These are phyloP conservation scores for Posidonia australis DNA, from an alignment of 106 monocot species.

Conservation along the genomic window DNA sequence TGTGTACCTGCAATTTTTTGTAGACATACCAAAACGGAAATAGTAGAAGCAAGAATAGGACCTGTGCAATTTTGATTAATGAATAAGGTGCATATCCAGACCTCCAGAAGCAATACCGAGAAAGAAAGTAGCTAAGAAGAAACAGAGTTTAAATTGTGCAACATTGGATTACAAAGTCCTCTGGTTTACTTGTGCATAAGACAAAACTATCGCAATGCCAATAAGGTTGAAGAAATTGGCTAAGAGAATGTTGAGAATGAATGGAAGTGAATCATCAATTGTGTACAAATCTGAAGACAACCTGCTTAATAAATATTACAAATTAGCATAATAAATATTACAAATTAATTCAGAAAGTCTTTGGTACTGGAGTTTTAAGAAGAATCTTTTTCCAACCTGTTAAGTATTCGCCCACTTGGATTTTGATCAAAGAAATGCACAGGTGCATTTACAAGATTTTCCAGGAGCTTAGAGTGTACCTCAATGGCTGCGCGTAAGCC, in stretches of 20 bases:
- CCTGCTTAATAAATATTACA: constrained; percentile 28
- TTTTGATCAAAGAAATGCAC: constrained; percentile 76
- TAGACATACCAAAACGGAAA: constrained; percentile 72
- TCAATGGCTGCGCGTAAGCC: constrained; percentile 74
- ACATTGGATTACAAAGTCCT: background rate
- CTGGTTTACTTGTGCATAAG: constrained; percentile 64
- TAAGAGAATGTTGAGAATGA: constrained; percentile 93
- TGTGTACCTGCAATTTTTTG: constrained; percentile 73
- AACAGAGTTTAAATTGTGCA: background rate
- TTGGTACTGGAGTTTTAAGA: background rate
- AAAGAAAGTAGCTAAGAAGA: background rate
- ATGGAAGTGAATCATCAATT: constrained; percentile 98
- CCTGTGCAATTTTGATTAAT: constrained; percentile 25
- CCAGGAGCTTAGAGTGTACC: constrained; percentile 63
- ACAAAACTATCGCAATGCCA: constrained; percentile 66
- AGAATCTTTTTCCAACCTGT: constrained; percentile 45
- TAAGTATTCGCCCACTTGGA: constrained; percentile 87
- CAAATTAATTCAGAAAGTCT: background rate
- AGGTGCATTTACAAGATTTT: constrained; percentile 72
- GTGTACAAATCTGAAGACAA: constrained; percentile 95
- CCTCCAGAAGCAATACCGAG: no score
- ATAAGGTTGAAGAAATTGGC: constrained; percentile 81
- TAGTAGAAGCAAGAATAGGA: constrained; percentile 70
- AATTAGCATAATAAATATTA: background rate
- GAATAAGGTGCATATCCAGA: background rate